These are phyloP conservation scores for Yamadazyma phyllophila DNA, from an alignment of 805 yeast species.

Conservation along the genomic window DNA sequence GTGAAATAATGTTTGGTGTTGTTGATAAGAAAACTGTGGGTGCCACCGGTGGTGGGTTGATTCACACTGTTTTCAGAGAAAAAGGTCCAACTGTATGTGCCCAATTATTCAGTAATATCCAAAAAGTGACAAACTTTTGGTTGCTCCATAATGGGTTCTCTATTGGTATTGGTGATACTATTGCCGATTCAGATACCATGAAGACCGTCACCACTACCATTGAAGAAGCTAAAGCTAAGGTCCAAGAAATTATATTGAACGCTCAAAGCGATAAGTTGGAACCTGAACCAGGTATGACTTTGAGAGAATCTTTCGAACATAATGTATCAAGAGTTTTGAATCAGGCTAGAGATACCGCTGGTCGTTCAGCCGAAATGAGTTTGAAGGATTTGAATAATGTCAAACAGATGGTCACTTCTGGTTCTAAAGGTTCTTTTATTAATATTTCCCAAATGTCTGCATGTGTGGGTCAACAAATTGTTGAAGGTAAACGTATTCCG, in stretches of 20 bases:
- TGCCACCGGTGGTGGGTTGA: slow-evolving; percentile 96
- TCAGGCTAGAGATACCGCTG: slow-evolving; percentile 99
- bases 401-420: slow-evolving; percentile 98
- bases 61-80: slow-evolving; percentile 96
- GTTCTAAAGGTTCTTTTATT: slow-evolving; percentile 98
- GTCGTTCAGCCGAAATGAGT: slow-evolving; percentile 96
- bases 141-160: slow-evolving; percentile 94
- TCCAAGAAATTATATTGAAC: slow-evolving; percentile 86
- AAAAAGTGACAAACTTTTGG: slow-evolving; percentile 96
- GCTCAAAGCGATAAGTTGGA: slow-evolving; percentile 87
- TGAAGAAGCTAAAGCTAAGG: slow-evolving; percentile 88
- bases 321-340: slow-evolving; percentile 92
- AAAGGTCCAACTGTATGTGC: slow-evolving; percentile 93
- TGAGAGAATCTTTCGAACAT: slow-evolving; percentile 97
- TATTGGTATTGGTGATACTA: slow-evolving; percentile 99
- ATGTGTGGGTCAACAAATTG: slow-evolving; percentile 99
- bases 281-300: slow-evolving; percentile 99
- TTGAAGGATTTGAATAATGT: slow-evolving; percentile 93
- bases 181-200: slow-evolving; percentile 97
- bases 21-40: slow-evolving; percentile 98
- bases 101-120: slow-evolving; percentile 84
- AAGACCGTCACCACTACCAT: slow-evolving; percentile 89
- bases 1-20: slow-evolving; percentile 96
- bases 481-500: slow-evolving; percentile 98
- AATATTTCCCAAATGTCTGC: slow-evolving; percentile 99